These are phyloP conservation scores for Zasmidium cellare DNA, from an alignment of 2,329 filamentous ascomycete species.

Conservation along the genomic window DNA sequence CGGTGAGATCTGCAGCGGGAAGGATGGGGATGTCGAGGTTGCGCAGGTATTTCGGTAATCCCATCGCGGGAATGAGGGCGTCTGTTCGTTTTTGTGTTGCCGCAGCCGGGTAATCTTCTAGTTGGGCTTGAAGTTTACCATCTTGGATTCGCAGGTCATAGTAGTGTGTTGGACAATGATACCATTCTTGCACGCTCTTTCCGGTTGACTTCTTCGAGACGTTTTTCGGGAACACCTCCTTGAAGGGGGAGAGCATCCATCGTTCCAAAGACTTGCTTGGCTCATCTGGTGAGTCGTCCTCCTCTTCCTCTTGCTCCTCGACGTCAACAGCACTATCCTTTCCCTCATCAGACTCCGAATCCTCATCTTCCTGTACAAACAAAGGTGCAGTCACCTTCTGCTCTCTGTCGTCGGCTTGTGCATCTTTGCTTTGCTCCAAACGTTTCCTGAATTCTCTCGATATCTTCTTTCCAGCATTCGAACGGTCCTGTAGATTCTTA, in stretches of 20 bases:
- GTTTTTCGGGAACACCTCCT: constrained; percentile 4
- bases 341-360: constrained; percentile 15
- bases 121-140: constrained; percentile 27
- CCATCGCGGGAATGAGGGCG: constrained; percentile 28
- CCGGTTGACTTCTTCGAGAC: constrained; percentile 6
- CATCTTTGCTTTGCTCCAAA: constrained; percentile 23
- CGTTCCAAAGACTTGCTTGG: constrained; percentile 27
- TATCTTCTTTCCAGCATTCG: constrained; percentile 20
- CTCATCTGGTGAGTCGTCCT: constrained; percentile 18
- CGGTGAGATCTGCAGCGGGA: constrained; percentile 26
- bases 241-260: constrained; percentile 33
- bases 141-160: constrained; percentile 28
- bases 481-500: constrained; percentile 22
- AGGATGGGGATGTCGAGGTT: constrained; percentile 28
- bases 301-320: constrained; percentile 22
- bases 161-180: constrained; percentile 30
- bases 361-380: constrained; percentile 21
- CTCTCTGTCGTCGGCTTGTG: constrained; percentile 12
- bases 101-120: constrained; percentile 22
- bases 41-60: constrained; percentile 37
- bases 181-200: constrained; percentile 34
- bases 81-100: constrained; percentile 24
- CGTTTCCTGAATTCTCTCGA: constrained; percentile 26
- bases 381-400: constrained; percentile 15
- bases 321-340: constrained; percentile 33